Percentiles rank a stretch among this genome's conserved stretches.
Conservation (phyloP, 1,139 yeast species). For the Fermentozyma sake region DNA sequence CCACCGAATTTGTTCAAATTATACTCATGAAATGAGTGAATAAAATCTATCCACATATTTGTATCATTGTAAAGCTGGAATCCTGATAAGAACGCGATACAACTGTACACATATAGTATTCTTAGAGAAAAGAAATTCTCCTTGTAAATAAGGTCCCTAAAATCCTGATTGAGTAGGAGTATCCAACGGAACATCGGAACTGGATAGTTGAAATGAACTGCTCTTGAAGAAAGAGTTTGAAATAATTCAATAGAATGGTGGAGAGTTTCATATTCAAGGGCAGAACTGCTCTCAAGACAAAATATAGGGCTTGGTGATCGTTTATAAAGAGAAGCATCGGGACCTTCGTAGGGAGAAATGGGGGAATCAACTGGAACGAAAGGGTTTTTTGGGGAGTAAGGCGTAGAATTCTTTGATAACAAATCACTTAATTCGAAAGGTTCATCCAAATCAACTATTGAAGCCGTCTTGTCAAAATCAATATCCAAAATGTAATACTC, state of each 20-base stretch:
- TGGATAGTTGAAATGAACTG: constrained; percentile 18
- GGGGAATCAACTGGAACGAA: too few species aligned
- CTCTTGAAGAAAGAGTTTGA: constrained; percentile 12
- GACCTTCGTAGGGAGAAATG: too few species aligned
- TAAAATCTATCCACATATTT: constrained; percentile 25
- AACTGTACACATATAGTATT: constrained; percentile 19
- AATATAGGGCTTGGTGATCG: too few species aligned
- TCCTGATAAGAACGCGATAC: constrained; percentile 16
- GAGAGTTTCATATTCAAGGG: constrained; percentile 7
- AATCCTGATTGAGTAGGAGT: constrained; percentile 14
- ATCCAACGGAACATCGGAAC: constrained; percentile 27
- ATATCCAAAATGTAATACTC: constrained; percentile 1
- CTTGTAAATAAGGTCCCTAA: constrained; percentile 16
- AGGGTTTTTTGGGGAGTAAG: too few species aligned
- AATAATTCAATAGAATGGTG: constrained; percentile 10
- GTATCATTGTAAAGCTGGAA: constrained; percentile 16
- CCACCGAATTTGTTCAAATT: constrained; percentile 10
- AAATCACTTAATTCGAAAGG: too few species aligned
- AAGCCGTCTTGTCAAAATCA: too few species aligned
- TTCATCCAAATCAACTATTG: too few species aligned
- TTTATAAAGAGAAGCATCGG: too few species aligned
- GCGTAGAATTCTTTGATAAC: too few species aligned
- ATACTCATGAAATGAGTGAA: constrained; percentile 17
- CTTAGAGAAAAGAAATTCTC: constrained; percentile 22
- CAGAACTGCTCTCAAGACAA: too few species aligned